phyloP scores from a whole-genome alignment of 441 rosid genomes.

The Melastoma candidum region DNA sequence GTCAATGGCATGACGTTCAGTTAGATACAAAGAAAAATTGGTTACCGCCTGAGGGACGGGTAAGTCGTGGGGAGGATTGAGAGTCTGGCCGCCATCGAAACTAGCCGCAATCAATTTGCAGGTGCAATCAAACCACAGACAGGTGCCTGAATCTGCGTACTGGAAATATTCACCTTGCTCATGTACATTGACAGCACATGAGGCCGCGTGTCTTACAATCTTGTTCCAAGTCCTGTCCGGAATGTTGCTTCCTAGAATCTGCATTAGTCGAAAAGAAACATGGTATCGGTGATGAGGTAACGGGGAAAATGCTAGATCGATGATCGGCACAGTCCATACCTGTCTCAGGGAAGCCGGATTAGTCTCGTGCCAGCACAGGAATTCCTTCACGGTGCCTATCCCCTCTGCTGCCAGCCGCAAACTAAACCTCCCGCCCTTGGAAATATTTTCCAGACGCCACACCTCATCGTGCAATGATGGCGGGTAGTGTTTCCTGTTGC shows the following conservation, averaged over 20 bases:
- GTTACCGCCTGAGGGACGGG: constrained; percentile 24
- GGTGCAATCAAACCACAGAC: constrained; percentile 46
- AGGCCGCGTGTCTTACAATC: constrained; percentile 47
- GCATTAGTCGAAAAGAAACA: constrained; percentile 9
- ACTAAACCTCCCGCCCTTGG: constrained; percentile 44
- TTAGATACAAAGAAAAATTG: neutral
- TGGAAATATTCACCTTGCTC: constrained; percentile 25
- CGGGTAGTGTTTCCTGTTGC: constrained; percentile 71
- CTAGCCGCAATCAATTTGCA: constrained; percentile 34
- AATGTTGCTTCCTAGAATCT: constrained; percentile 37
- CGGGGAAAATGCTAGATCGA: no score
- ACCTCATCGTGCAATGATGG: constrained; percentile 46
- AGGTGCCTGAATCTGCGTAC: constrained; percentile 23
- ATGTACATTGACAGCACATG: constrained; percentile 30
- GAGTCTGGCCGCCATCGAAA: constrained; percentile 23
- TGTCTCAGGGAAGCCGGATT: constrained; percentile 27
- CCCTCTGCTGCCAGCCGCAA: constrained; percentile 19
- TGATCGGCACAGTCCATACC: constrained; percentile 28
- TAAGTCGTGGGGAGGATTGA: constrained; percentile 23
- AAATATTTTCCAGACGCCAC: constrained; percentile 72
- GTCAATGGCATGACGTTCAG: no score
- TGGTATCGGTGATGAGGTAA: no score
- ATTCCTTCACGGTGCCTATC: constrained; percentile 37
- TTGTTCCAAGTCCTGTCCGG: constrained; percentile 44
- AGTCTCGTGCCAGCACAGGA: constrained; percentile 26